Evolutionary conservation across 192 early-diverging fungal genomes (phyloP).

Genomic region (Coemansia javaensis): DNA sequence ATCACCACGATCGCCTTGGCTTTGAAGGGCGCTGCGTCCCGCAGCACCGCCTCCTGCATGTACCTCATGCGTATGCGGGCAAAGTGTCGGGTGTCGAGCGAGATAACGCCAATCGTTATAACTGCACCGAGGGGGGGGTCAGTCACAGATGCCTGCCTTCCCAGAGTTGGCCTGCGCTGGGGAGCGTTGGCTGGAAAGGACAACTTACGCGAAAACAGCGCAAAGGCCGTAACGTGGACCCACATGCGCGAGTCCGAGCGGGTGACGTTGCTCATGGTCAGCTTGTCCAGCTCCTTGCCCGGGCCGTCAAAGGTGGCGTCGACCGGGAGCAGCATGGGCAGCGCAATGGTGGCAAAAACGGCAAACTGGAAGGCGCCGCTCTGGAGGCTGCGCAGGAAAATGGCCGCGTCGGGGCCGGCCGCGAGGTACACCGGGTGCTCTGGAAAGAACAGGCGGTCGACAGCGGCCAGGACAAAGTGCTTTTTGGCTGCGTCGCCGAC

Average conservation of each 20-base stretch:
- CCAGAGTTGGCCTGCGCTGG: no score
- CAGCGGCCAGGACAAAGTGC: neutral
- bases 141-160: no score
- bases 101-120: neutral
- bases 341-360: neutral
- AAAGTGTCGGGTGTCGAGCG: neutral
- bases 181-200: no score
- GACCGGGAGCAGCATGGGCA: neutral
- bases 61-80: neutral
- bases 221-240: constrained; percentile 5
- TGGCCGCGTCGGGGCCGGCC: constrained; percentile 8
- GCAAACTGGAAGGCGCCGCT: neutral
- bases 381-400: constrained; percentile 8
- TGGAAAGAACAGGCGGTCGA: neutral
- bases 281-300: neutral
- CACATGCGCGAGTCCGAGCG: constrained; percentile 5
- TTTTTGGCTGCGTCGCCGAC: no score
- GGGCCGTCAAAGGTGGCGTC: neutral
- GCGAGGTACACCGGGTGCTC: neutral
- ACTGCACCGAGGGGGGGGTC: neutral
- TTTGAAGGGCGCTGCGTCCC: neutral
- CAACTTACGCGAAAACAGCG: constrained; percentile 1
- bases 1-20: constrained; percentile 6
- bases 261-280: constrained; percentile 9
- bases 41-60: constrained; percentile 2